Conservation (phyloP, 2,329 filamentous ascomycete genomes). For the Cytospora leucostoma region DNA sequence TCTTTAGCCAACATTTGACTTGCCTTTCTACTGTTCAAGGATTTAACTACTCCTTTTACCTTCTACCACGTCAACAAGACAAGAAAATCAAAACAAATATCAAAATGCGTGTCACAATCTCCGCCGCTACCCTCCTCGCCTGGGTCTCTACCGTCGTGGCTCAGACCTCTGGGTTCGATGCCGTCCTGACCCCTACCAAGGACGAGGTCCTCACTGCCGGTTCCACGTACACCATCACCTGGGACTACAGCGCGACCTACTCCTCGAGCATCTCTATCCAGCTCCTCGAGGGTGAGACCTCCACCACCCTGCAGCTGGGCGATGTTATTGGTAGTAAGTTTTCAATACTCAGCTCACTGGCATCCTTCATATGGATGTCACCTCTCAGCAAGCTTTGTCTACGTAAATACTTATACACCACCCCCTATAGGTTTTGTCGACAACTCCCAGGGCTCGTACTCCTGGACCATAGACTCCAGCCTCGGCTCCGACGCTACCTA, state of each 20-base stretch:
- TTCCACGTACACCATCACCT: conserved; percentile 52
- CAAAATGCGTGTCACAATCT: conserved; percentile 58
- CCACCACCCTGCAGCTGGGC: conserved; percentile 45
- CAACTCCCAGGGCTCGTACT: conserved; percentile 48
- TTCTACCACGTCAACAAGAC: conserved; percentile 3
- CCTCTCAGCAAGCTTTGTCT: too few relatives aligned
- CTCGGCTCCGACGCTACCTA: conserved; percentile 53
- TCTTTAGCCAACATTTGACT: conserved; percentile 18
- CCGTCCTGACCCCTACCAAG: conserved; percentile 50
- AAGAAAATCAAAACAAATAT: conserved; percentile 48
- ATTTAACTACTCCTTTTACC: conserved; percentile 1
- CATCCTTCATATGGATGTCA: too few relatives aligned
- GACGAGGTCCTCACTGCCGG: conserved; percentile 51
- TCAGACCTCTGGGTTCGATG: conserved; percentile 57
- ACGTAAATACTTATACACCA: neutral
- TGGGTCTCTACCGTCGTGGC: conserved; percentile 53
- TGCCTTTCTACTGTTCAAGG: neutral
- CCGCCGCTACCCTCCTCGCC: conserved; percentile 53
- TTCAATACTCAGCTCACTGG: neutral
- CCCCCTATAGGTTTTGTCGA: conserved; percentile 47
- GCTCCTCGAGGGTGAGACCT: conserved; percentile 55
- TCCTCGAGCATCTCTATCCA: conserved; percentile 50
- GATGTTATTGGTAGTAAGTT: conserved; percentile 54
- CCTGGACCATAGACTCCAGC: conserved; percentile 51
- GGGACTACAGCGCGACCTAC: conserved; percentile 47